A percentile compares a stretch with the other conserved stretches of the same genome.
phyloP scores from a whole-genome alignment of 768 basidiomycete species.

The Termitomyces sp. region DNA sequence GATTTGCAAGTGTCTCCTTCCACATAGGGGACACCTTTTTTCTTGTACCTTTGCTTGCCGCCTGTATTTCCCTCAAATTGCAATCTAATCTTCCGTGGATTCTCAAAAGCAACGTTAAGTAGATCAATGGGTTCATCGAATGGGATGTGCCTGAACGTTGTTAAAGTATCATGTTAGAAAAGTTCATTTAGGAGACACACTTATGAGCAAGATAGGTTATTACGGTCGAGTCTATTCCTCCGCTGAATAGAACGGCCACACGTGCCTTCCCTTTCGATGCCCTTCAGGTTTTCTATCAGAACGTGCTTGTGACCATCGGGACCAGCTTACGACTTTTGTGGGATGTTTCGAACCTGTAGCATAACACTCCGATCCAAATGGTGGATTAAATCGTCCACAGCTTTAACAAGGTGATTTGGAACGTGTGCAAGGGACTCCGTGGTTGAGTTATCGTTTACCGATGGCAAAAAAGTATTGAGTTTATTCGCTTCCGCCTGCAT shows the following conservation, averaged over 20 bases:
- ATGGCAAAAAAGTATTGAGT: slow-evolving; percentile 46
- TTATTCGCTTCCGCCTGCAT: slow-evolving; percentile 35
- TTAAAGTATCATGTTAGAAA: not conserved
- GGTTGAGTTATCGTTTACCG: slow-evolving; percentile 28
- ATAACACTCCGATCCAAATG: slow-evolving; percentile 63
- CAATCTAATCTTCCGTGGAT: slow-evolving; percentile 69
- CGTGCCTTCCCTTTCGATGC: slow-evolving; percentile 36
- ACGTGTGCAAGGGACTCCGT: slow-evolving; percentile 32
- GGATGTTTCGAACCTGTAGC: slow-evolving; percentile 65
- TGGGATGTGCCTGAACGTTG: slow-evolving; percentile 57
- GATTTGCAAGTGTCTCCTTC: slow-evolving; percentile 15
- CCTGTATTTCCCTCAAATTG: slow-evolving; percentile 41
- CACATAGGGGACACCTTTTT: slow-evolving; percentile 14
- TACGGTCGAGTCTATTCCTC: slow-evolving; percentile 90
- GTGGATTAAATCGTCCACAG: slow-evolving; percentile 46
- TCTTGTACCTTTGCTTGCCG: slow-evolving; percentile 38
- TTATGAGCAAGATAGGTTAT: slow-evolving; percentile 75
- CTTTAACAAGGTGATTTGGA: slow-evolving; percentile 33
- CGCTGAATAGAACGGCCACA: slow-evolving; percentile 88
- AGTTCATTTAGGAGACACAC: slow-evolving; percentile 29
- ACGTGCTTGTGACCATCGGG: not conserved
- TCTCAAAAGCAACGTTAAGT: slow-evolving; percentile 92
- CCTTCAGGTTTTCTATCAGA: slow-evolving; percentile 11
- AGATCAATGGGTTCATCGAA: slow-evolving; percentile 81
- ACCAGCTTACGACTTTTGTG: slow-evolving; percentile 32